Evolutionary conservation across 2,329 filamentous ascomycete species (phyloP), one percentile per base, ranked within the genome.

Genomic region (Nemania sp.): DNA sequence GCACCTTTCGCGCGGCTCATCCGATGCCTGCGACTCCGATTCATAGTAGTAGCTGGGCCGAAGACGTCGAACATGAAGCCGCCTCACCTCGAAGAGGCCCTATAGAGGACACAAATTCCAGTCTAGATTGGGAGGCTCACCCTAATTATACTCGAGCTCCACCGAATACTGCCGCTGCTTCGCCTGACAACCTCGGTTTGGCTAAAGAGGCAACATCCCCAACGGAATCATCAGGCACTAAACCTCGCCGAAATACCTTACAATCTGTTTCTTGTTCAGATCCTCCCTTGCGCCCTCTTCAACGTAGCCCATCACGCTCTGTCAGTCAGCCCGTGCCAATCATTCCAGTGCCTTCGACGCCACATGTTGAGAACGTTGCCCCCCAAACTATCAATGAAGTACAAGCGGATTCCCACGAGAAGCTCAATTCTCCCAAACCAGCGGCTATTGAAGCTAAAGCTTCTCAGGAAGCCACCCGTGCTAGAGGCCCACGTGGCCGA

Each of bases 181-280:
- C 68, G 48, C 53, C 60, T 20, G 49, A 65, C 40, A 48, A 55
- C 20, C 54, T 59, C 12, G 60, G 59, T n/a, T 51, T 59, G 25
- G 48, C 50, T 21, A 34, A 32, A 10, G 43, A 61, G 47, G 46
- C 59, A 42, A 34, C 49, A 17, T 47, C 55, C 45, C 55, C 54
- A 29, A 7, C 25, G 9, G 56, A 68, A 10, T 43, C 43, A 5
- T 43, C 61, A 6, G 68, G 69, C 7, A 25, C 54, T 21, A 67
- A 64, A 21, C 65, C 66, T 57, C 69, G 71, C 20, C 69, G 69
- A 4, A 72, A 72, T 29, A 72, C 70, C 18, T 60, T 69, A 35
- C 69, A 72, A 40, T 69, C 67, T 15, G 54, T 69, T 53, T 71
- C 69, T 59, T 72, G 68, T 48, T 64, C 69, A 2, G 69, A 72